Percentiles rank a stretch among this genome's conserved stretches.
These are phyloP conservation scores for Papiliotrema terrestris DNA, from an alignment of 1,284 basidiomycete genomes.

Conservation along the genomic window DNA sequence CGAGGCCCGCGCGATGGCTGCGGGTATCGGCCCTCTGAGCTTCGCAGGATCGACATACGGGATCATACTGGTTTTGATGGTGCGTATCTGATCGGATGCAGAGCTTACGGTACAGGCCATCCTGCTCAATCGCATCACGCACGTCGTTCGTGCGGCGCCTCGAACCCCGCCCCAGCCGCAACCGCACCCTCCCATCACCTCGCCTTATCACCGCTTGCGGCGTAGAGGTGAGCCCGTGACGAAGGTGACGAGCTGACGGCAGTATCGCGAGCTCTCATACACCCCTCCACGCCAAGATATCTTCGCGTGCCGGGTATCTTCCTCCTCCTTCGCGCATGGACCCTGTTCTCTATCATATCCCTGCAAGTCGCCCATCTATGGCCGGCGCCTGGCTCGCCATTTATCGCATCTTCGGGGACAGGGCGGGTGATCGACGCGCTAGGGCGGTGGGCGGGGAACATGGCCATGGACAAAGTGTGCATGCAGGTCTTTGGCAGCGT, in stretches of 20 bases:
- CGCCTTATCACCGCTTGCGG: constrained; percentile 9
- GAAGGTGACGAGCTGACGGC: not conserved
- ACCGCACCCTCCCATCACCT: constrained; percentile 20
- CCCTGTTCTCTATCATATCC: constrained; percentile 38
- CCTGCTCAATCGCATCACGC: constrained; percentile 33
- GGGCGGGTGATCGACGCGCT: not conserved
- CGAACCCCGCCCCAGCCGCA: constrained; percentile 26
- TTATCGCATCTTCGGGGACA: constrained; percentile 17
- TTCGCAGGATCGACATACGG: constrained; percentile 44
- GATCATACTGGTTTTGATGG: constrained; percentile 40
- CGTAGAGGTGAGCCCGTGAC: constrained; percentile 4
- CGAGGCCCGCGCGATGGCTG: constrained; percentile 30
- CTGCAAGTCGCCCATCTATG: constrained; percentile 39
- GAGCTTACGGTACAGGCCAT: no score
- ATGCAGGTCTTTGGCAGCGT: constrained; percentile 47
- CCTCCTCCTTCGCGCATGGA: constrained; percentile 34
- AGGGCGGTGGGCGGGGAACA: constrained; percentile 25
- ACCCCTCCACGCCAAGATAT: constrained; percentile 22
- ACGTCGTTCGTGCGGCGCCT: constrained; percentile 43
- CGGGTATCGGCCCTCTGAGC: constrained; percentile 33
- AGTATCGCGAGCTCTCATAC: constrained; percentile 23
- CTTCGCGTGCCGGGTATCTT: constrained; percentile 41
- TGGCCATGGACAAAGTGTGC: constrained; percentile 43
- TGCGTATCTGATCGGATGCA: constrained; percentile 14
- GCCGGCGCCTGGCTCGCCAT: constrained; percentile 19